These are phyloP conservation scores for Aspergillus pseudotamarii DNA, from an alignment of 2,329 filamentous ascomycete genomes.

Conservation along the genomic window DNA sequence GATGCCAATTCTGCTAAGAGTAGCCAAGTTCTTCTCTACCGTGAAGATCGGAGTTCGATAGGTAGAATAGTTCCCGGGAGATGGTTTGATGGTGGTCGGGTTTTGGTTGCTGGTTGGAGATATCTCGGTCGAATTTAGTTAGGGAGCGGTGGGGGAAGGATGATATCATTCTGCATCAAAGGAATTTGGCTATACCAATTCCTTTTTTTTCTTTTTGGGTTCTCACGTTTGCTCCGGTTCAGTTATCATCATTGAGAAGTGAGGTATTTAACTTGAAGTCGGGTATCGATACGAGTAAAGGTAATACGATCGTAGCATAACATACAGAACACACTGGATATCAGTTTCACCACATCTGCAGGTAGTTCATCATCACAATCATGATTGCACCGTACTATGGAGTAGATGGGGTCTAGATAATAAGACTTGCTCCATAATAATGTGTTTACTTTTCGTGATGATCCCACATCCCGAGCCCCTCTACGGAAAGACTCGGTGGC, in stretches of 20 bases:
- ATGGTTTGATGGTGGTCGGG: not conserved
- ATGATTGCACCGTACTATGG: not conserved
- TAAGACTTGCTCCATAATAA: conserved; percentile 1
- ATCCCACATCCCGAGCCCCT: conserved; percentile 1
- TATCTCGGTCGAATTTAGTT: not conserved
- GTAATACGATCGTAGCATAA: not conserved
- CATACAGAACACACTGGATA: not conserved
- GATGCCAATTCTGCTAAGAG: not conserved
- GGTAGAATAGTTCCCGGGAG: not conserved
- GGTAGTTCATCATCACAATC: not conserved
- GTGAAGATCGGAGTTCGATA: not conserved
- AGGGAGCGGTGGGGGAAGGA: not conserved
- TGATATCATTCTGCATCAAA: not conserved
- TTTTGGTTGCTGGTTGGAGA: not conserved
- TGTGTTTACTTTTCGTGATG: not conserved
- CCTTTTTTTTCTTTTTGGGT: not conserved
- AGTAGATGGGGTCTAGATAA: not conserved
- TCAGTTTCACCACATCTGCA: conserved; percentile 1
- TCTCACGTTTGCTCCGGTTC: not conserved
- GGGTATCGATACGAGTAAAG: not conserved
- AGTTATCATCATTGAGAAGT: not conserved
- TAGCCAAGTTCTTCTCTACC: not conserved
- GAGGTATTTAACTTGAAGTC: not conserved
- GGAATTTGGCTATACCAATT: not conserved
- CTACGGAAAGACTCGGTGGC: conserved; percentile 1